These are phyloP conservation scores for Didymella lethalis DNA, from an alignment of 2,329 filamentous ascomycete species.

Conservation along the genomic window DNA sequence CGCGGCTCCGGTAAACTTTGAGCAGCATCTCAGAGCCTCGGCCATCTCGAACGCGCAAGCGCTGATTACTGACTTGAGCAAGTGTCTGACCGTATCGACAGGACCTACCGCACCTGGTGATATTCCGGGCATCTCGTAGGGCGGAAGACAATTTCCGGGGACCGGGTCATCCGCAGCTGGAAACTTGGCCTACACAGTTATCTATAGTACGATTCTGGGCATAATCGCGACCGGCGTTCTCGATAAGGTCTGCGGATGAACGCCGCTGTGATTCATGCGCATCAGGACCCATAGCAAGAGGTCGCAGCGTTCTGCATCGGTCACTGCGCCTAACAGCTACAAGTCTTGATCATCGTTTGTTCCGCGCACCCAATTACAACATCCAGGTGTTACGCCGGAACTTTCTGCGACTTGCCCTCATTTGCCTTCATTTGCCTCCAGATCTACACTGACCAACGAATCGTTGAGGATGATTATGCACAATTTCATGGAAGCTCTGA, in stretches of 20 bases:
- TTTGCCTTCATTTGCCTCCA: background rate
- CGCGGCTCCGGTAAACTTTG: background rate
- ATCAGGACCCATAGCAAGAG: background rate
- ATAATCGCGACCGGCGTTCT: background rate
- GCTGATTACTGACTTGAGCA: conserved; percentile 2
- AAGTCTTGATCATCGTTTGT: background rate
- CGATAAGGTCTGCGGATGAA: background rate
- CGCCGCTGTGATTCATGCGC: background rate
- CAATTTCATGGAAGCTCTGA: background rate
- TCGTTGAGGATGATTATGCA: background rate
- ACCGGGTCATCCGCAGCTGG: background rate
- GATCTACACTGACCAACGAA: background rate
- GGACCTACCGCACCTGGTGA: background rate
- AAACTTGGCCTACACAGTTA: background rate
- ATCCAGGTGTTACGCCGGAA: background rate
- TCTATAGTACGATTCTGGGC: background rate
- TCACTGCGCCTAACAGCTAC: background rate
- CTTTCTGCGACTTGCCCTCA: background rate
- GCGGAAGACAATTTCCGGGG: background rate
- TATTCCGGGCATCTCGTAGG: background rate
- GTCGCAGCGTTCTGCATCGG: background rate
- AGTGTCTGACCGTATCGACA: background rate
- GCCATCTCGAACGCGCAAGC: background rate
- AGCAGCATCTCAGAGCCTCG: background rate
- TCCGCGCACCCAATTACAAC: background rate